Base-by-base conservation (phyloP, 1,284 basidiomycete species). In the Xanthoconium separans region DNA sequence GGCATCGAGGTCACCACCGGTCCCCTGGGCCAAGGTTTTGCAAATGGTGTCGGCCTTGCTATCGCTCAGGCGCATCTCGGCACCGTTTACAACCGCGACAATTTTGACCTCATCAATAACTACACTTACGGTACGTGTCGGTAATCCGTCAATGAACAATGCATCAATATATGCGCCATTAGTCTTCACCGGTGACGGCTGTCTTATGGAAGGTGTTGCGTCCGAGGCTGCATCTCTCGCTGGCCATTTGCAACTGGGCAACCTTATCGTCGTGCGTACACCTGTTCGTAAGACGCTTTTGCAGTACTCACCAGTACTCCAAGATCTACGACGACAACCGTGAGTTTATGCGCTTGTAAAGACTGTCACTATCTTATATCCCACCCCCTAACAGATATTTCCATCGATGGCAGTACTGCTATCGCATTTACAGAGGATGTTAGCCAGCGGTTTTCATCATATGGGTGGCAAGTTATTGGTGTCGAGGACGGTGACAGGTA, bases 401-500 rank as follows among this genome's bases (percentile, higher is more conserved):
- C 95, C 62, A 97, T 98, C 66, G 95, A 98, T 73, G 95, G 95
- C 65, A 85, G 94, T 75, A 97, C 94, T 61, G 85, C 84, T 58
- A 84, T 89, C 60, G 90, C 95, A 30, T 98, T 98, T 81, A 98
- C 95, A 54, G 95, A 98, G 75, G 85, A 97, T 69, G 93, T 97
- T 53, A 84, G 84, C 66, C 84, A 86, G 70, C 89, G 95, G 57
- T 97, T 95, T 81, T 77, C 86, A 67, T 70, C 95, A 16, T 97
- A 97, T 75, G 93, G 90, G 58, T 98, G 95, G 95, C 89, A 97
- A 63, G 93, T 96, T 52, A 80, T 95, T 58, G 82, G 83, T 69
- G 91, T 96, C 53, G 77, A 85, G 56, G 78, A 94, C 62, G 94
- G 93, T 59, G 91, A 96, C 75, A 77, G 70, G 91, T 91, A 64